A percentile compares a stretch with the other conserved stretches of the same genome.
These are phyloP conservation scores for Colletotrichum sp. DNA, from an alignment of 2,329 filamentous ascomycete genomes.

Conservation along the genomic window DNA sequence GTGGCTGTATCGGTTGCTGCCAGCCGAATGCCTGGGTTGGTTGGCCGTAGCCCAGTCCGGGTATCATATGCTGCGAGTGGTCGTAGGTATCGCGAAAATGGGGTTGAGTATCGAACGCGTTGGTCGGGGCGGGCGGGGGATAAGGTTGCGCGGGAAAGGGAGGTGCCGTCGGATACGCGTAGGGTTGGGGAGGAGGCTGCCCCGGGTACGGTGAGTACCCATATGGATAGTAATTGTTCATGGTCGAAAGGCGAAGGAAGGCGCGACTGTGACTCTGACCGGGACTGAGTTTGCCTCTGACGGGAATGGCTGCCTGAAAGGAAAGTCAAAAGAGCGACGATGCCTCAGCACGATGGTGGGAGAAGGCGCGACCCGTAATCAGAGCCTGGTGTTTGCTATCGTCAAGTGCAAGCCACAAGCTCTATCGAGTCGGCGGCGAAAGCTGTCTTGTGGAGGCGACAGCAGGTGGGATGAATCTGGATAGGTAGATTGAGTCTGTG, in stretches of 20 bases:
- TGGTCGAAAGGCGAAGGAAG: background rate
- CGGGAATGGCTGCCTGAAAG: background rate
- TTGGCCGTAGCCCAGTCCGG: slow-evolving; percentile 25
- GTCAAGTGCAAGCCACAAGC: background rate
- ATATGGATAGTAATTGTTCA: slow-evolving; percentile 45
- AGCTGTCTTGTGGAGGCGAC: background rate
- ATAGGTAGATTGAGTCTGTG: background rate
- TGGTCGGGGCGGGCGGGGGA: background rate
- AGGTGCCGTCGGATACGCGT: slow-evolving; percentile 10
- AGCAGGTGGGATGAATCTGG: background rate
- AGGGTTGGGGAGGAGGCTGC: slow-evolving; percentile 21
- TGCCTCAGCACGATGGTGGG: background rate
- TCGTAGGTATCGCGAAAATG: slow-evolving; percentile 18
- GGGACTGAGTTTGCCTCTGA: background rate
- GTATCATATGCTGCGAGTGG: slow-evolving; percentile 25
- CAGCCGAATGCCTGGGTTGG: background rate
- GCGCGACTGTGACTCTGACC: background rate
- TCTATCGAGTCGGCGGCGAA: background rate
- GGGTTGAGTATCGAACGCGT: background rate
- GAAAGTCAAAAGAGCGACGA: background rate
- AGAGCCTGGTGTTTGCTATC: background rate
- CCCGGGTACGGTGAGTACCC: slow-evolving; percentile 35
- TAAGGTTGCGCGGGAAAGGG: background rate
- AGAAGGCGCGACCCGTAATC: background rate
- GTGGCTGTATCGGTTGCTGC: background rate